Conservation (phyloP, 768 basidiomycete genomes). For the Amylocystis lapponica region DNA sequence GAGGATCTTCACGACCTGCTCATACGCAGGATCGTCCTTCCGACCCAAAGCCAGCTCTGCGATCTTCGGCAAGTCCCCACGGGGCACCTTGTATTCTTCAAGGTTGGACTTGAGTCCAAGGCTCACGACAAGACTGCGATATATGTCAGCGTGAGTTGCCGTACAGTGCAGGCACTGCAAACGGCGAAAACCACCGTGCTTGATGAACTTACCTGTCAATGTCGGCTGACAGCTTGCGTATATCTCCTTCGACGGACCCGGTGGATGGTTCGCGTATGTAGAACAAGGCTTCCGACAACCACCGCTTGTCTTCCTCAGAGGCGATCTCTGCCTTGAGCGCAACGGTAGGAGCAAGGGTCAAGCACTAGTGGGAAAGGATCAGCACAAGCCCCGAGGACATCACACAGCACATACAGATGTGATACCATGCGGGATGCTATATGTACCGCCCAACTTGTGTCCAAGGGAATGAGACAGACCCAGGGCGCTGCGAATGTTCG, state of each 20-base stretch:
- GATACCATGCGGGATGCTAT: constrained; percentile 76
- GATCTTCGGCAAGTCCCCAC: constrained; percentile 45
- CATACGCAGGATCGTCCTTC: constrained; percentile 31
- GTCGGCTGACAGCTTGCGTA: constrained; percentile 43
- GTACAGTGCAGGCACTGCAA: background rate
- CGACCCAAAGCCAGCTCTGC: constrained; percentile 44
- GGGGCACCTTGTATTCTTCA: constrained; percentile 59
- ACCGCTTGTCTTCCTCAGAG: constrained; percentile 56
- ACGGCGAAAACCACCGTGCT: background rate
- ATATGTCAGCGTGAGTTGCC: background rate
- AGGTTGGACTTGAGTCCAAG: constrained; percentile 58
- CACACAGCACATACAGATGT: constrained; percentile 53
- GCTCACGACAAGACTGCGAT: constrained; percentile 47
- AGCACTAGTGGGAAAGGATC: constrained; percentile 42
- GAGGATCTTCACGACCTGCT: constrained; percentile 44
- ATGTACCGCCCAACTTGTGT: constrained; percentile 66
- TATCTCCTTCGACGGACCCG: constrained; percentile 60
- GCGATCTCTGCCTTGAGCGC: constrained; percentile 51
- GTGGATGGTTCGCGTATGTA: constrained; percentile 57
- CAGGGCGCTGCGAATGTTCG: constrained; percentile 38
- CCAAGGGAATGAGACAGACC: constrained; percentile 75
- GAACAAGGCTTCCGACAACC: constrained; percentile 49
- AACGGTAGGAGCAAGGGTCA: constrained; percentile 65
- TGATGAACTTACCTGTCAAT: constrained; percentile 45
- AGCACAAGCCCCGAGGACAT: background rate